Evolutionary conservation across 1,139 yeast genomes (phyloP), one percentile per base, ranked within the genome.

Genomic region (Kodamaea ohmeri): DNA sequence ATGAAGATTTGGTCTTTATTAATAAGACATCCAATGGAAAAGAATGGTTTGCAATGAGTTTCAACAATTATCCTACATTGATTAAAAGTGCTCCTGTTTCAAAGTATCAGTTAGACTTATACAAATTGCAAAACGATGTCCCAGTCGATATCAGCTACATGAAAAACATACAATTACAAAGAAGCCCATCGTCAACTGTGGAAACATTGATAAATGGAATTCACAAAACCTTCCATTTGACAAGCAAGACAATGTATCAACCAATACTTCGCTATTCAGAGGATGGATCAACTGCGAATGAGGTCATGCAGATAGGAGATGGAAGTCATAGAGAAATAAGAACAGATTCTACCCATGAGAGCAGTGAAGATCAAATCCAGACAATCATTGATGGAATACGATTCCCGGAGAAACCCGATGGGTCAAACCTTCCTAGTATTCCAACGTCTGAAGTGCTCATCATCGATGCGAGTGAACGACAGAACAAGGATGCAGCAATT

Each of bases 21-120:
- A 87, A 83, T 45, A 69, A 73, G 45, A 83, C 92, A 0, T 65
- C 72, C 9, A 71, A 71, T 38, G 79, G 80, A 4, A 49, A 58
- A 24, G 83, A 86, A 36, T 89, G 96, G 96, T 87, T 76, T 64
- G 97, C 96, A 8, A 72, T 90, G 76, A 84, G 95, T 21, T 85
- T 81, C 47, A 58, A 61, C 19, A 73, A 80, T 49, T 90, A 82
- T 53, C 96, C 97, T 0, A 80, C 94, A 0, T 60, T 89, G 37
- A 89, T 90, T 15, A 79, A 80, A 44, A 77, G 87, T 18, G 94
- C 97, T 0, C 92, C 95, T 0, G 53, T 75, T 3, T 78, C 89
- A 0, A 71, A 73, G 42, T 82, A 78, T 50, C 78, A 78, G 31
- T 52, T 74, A 38, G 40, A 61, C 11, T 52, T 70, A 34, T 59